phyloP scores from a whole-genome alignment of 306 rosid species.

The Albizia julibrissin region DNA sequence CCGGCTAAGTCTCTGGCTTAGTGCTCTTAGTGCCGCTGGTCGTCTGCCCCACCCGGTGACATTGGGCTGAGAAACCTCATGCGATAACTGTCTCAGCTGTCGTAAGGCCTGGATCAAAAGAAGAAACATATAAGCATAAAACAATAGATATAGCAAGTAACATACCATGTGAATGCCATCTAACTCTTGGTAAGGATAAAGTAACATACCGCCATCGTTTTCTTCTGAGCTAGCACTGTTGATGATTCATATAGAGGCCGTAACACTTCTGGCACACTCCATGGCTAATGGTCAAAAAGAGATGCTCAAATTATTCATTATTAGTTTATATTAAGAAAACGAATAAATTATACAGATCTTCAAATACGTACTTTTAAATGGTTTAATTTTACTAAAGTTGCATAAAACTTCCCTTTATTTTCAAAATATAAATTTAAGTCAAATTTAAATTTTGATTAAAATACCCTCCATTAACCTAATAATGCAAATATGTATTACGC shows the following conservation, averaged over 20 bases:
- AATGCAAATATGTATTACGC: not conserved
- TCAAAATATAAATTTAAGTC: not conserved
- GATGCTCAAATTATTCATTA: not conserved
- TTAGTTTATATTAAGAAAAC: not conserved
- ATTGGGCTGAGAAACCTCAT: constrained; percentile 13
- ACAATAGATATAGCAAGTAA: not conserved
- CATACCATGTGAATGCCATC: not conserved
- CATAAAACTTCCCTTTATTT: not conserved
- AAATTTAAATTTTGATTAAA: not conserved
- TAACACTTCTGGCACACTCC: constrained; percentile 89
- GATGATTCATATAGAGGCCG: constrained; percentile 87
- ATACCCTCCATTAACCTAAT: not conserved
- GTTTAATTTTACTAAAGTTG: not conserved
- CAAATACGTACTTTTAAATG: not conserved
- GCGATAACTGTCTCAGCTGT: constrained; percentile 19
- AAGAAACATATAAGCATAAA: not conserved
- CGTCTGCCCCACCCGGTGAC: constrained; percentile 22
- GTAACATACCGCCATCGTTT: constrained; percentile 62
- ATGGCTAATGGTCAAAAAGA: constrained; percentile 11
- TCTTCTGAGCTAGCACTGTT: constrained; percentile 80
- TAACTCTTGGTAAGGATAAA: not conserved
- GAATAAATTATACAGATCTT: not conserved
- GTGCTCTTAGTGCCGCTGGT: constrained; percentile 11
- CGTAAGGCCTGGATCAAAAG: constrained; percentile 15
- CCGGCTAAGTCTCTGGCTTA: constrained; percentile 24